phyloP scores from a whole-genome alignment of 257 asterid species.

The Solanum tacnaense region DNA sequence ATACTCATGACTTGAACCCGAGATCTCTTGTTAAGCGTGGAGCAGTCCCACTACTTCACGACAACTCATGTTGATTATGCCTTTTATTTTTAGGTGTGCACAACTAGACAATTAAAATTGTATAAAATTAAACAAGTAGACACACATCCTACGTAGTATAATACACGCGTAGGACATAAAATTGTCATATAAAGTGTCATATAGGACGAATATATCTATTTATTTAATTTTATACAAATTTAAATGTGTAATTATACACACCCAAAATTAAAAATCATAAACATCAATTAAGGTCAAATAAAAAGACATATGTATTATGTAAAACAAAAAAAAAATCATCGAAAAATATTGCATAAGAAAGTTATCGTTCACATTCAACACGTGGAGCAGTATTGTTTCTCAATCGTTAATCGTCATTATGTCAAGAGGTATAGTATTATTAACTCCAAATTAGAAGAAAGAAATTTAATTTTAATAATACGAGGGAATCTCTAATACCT shows the following conservation, averaged over 20 bases:
- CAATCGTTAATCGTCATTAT: not conserved
- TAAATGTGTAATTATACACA: too few species aligned
- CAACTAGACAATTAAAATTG: not conserved
- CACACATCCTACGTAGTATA: not conserved
- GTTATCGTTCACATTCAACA: not conserved
- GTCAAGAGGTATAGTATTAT: not conserved
- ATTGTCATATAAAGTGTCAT: not conserved
- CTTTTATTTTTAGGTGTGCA: not conserved
- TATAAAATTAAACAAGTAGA: not conserved
- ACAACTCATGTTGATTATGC: not conserved
- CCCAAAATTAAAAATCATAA: not conserved
- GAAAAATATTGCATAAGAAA: not conserved
- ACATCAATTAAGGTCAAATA: not conserved
- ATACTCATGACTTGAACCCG: not conserved
- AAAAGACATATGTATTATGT: not conserved
- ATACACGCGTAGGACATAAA: not conserved
- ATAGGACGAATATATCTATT: not conserved
- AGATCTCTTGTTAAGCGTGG: not conserved
- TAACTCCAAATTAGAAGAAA: not conserved
- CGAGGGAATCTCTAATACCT: not conserved
- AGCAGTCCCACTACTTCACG: too few species aligned
- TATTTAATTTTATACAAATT: not conserved
- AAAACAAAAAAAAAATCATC: not conserved
- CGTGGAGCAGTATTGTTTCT: not conserved
- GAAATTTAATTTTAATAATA: not conserved